These are phyloP conservation scores for Fusarium nodosum DNA, from an alignment of 2,329 filamentous ascomycete genomes.

Conservation along the genomic window DNA sequence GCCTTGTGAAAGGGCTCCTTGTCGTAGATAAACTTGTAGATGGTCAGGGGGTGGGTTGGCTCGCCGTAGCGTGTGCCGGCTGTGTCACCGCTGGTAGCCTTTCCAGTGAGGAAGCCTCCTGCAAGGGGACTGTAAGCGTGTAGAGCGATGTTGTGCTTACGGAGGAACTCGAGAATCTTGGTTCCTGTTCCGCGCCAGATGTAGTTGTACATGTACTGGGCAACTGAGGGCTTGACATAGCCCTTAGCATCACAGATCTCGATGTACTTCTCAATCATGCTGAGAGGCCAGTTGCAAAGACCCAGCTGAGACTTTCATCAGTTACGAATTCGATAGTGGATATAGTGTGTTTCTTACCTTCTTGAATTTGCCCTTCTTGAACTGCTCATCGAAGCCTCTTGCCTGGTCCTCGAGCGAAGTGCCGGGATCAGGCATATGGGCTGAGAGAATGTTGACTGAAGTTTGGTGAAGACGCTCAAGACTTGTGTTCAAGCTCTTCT, in stretches of 20 bases:
- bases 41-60: background rate
- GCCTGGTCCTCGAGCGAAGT: background rate
- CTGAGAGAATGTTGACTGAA: background rate
- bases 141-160: background rate
- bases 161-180: background rate
- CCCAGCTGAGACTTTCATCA: background rate
- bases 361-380: background rate
- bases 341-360: rapidly evolving
- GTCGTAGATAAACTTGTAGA: slow-evolving; percentile 4
- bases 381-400: background rate
- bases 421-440: background rate
- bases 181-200: background rate
- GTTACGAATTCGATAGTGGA: no score
- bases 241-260: background rate
- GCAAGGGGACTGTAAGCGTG: background rate
- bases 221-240: background rate
- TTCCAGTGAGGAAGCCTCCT: background rate
- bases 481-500: background rate
- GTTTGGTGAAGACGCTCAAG: background rate
- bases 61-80: background rate
- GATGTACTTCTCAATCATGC: slow-evolving; percentile 5
- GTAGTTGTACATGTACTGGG: slow-evolving; percentile 1
- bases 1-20: slow-evolving; percentile 1
- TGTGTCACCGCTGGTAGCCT: background rate
- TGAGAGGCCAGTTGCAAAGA: slow-evolving; percentile 6